phyloP scores from a whole-genome alignment of 1,284 basidiomycete species.

The Fomitopsis palustris region DNA sequence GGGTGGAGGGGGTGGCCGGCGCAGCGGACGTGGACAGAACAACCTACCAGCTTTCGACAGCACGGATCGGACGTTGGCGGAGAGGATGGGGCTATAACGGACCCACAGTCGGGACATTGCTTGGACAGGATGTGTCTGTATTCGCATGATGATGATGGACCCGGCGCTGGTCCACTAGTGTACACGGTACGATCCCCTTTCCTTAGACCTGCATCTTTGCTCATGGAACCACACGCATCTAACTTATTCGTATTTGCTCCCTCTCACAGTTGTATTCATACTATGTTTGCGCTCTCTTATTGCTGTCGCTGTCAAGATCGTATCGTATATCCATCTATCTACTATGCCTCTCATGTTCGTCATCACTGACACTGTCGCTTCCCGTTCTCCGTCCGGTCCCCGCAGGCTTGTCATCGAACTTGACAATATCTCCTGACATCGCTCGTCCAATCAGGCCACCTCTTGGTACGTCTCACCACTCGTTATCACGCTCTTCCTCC shows the following conservation, averaged over 20 bases:
- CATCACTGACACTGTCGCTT: slow-evolving; percentile 3
- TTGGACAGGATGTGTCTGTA: slow-evolving; percentile 14
- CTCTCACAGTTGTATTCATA: slow-evolving; percentile 33
- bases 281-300: slow-evolving; percentile 24
- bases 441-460: background rate
- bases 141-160: slow-evolving; percentile 10
- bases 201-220: slow-evolving; percentile 16
- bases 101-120: slow-evolving; percentile 17
- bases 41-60: slow-evolving; percentile 24
- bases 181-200: slow-evolving; percentile 41
- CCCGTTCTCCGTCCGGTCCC: background rate
- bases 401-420: background rate
- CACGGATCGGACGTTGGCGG: slow-evolving; percentile 75
- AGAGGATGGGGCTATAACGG: slow-evolving; percentile 64
- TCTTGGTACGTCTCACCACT: background rate
- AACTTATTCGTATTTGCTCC: slow-evolving; percentile 24
- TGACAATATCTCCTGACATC: background rate
- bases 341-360: slow-evolving; percentile 7
- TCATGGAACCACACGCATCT: slow-evolving; percentile 20
- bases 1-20: slow-evolving; percentile 32
- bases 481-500: background rate
- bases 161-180: slow-evolving; percentile 29
- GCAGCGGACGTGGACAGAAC: slow-evolving; percentile 21
- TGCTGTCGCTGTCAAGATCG: slow-evolving; percentile 24
- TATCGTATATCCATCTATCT: slow-evolving; percentile 19